phyloP scores from a whole-genome alignment of 805 yeast species.

The Hanseniaspora lachancei region DNA sequence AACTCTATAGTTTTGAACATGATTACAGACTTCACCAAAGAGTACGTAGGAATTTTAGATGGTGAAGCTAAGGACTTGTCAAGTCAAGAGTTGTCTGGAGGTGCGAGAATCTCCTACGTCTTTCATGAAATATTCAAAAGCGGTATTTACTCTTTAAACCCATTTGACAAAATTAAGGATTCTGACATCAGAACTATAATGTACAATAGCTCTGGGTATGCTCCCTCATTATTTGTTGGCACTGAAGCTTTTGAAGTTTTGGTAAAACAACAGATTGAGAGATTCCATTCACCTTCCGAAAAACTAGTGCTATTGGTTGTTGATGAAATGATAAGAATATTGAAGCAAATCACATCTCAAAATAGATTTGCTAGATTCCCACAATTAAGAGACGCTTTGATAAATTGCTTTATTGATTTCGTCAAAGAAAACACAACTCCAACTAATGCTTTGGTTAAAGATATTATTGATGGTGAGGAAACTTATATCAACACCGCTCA shows the following conservation, averaged over 20 bases:
- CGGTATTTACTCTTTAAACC: constrained; percentile 84
- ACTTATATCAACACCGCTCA: constrained; percentile 95
- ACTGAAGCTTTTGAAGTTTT: constrained; percentile 94
- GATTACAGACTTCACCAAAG: constrained; percentile 85
- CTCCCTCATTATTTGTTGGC: constrained; percentile 93
- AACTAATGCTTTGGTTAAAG: constrained; percentile 71
- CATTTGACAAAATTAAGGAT: constrained; percentile 91
- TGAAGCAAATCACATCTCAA: constrained; percentile 69
- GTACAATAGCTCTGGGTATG: constrained; percentile 92
- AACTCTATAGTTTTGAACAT: constrained; percentile 78
- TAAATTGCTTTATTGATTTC: constrained; percentile 64
- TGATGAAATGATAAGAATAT: constrained; percentile 85
- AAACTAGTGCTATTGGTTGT: constrained; percentile 82
- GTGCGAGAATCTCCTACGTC: constrained; percentile 93
- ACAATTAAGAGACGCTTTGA: constrained; percentile 71
- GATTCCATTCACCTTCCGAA: constrained; percentile 87
- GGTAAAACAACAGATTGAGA: constrained; percentile 81
- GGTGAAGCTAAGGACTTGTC: constrained; percentile 88
- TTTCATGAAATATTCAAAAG: constrained; percentile 92
- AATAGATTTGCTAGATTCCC: constrained; percentile 85
- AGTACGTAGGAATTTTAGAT: constrained; percentile 76
- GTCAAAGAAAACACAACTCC: constrained; percentile 71
- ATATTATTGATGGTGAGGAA: constrained; percentile 75
- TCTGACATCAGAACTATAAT: constrained; percentile 91
- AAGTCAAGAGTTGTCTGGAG: constrained; percentile 86